Evolutionary conservation across 2,329 filamentous ascomycete genomes (phyloP).

Genomic region (Fusarium buxicola): DNA sequence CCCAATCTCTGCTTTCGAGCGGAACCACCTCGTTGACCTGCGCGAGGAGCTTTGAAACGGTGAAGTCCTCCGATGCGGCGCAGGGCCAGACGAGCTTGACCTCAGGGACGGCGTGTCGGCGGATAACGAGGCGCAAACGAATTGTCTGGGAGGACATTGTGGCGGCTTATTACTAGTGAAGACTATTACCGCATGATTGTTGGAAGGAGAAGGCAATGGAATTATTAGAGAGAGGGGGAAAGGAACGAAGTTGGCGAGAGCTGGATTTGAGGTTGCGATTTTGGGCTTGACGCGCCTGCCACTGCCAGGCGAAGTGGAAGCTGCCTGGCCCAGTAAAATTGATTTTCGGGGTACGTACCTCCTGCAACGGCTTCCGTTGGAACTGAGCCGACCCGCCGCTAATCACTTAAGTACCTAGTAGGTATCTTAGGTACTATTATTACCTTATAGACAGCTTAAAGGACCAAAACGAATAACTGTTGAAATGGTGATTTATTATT

Average conservation of each 20-base stretch:
- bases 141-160: slow-evolving; percentile 56
- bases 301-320: slow-evolving; percentile 2
- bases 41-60: slow-evolving; percentile 80
- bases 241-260: slow-evolving; percentile 10
- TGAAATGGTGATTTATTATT: no score
- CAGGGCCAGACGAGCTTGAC: slow-evolving; percentile 79
- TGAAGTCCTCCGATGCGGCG: slow-evolving; percentile 67
- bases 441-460: no score
- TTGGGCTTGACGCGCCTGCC: slow-evolving; percentile 34
- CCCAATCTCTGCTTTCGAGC: slow-evolving; percentile 84
- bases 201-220: neutral
- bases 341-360: slow-evolving; percentile 6
- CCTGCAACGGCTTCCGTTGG: slow-evolving; percentile 11
- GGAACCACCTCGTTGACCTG: slow-evolving; percentile 84
- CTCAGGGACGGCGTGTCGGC: slow-evolving; percentile 78
- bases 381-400: slow-evolving; percentile 14
- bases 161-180: neutral
- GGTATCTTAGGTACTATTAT: no score
- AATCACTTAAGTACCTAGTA: neutral
- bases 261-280: slow-evolving; percentile 24
- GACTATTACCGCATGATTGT: slow-evolving; percentile 35
- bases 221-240: slow-evolving; percentile 1
- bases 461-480: no score
- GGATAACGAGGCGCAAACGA: slow-evolving; percentile 79
- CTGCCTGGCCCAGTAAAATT: slow-evolving; percentile 19